phyloP scores from a whole-genome alignment of 2,329 filamentous ascomycete species.

The Pseudogymnoascus sp. region DNA sequence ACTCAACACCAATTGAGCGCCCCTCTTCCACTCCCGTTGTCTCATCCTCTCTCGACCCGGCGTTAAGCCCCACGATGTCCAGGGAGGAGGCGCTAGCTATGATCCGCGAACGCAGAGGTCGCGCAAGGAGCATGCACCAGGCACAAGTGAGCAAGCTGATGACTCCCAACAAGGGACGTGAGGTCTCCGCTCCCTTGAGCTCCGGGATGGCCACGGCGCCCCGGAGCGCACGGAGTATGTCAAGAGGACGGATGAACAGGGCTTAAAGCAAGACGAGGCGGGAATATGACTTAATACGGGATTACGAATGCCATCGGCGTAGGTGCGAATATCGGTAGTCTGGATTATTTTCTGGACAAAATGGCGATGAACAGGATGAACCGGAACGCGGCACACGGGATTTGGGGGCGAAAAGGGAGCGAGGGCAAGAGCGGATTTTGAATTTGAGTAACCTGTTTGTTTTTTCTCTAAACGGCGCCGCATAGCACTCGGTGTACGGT shows the following conservation, averaged over 20 bases:
- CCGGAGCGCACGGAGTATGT: background rate
- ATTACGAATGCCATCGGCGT: background rate
- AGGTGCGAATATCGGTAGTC: background rate
- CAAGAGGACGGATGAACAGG: background rate
- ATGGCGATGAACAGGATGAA: background rate
- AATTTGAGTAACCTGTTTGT: background rate
- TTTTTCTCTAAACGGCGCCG: background rate
- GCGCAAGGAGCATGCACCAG: conserved; percentile 52
- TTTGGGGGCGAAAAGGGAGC: background rate
- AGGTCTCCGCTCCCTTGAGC: background rate
- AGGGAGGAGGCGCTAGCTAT: conserved; percentile 68
- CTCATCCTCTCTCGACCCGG: conserved; percentile 49
- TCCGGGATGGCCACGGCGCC: background rate
- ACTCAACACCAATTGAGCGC: conserved; percentile 17
- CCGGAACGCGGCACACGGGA: background rate
- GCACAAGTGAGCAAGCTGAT: conserved; percentile 45
- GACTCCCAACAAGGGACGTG: conserved; percentile 43
- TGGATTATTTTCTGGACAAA: background rate
- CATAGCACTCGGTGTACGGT: conserved; percentile 3
- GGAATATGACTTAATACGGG: background rate
- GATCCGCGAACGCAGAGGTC: conserved; percentile 63
- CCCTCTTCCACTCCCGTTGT: conserved; percentile 22
- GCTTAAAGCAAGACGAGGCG: background rate
- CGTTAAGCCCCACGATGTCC: conserved; percentile 56
- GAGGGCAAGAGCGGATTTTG: background rate